These are phyloP conservation scores for Neoarthrinium moseri DNA, from an alignment of 2,329 filamentous ascomycete species.

Conservation along the genomic window DNA sequence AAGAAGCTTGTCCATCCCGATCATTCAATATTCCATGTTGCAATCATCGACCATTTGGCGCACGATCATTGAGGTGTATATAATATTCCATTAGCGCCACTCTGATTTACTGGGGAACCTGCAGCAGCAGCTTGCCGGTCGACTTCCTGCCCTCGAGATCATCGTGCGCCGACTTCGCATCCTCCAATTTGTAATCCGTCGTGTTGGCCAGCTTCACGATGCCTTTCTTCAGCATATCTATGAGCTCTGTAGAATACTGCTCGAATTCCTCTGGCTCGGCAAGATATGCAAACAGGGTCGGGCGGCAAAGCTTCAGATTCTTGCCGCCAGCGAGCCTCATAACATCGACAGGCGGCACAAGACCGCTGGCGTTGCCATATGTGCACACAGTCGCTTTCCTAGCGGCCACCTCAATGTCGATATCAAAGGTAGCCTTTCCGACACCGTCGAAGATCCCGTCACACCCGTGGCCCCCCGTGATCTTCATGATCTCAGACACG, in stretches of 20 bases:
- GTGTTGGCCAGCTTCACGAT: slow-evolving; percentile 63
- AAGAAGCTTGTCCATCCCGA: no score
- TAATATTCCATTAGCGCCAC: no score
- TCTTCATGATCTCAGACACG: slow-evolving; percentile 59
- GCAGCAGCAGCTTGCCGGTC: slow-evolving; percentile 76
- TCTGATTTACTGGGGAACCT: slow-evolving; percentile 28
- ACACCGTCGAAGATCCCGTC: slow-evolving; percentile 84
- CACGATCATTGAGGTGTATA: no score
- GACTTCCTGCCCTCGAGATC: slow-evolving; percentile 83
- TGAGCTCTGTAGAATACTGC: slow-evolving; percentile 69
- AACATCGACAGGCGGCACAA: slow-evolving; percentile 66
- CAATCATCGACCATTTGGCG: no score
- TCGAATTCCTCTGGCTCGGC: slow-evolving; percentile 69
- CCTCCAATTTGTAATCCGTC: slow-evolving; percentile 71
- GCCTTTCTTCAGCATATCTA: slow-evolving; percentile 66
- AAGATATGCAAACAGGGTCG: slow-evolving; percentile 71
- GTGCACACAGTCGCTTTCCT: slow-evolving; percentile 75
- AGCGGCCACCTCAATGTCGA: slow-evolving; percentile 70
- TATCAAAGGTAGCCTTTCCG: slow-evolving; percentile 81
- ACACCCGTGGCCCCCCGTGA: slow-evolving; percentile 71
- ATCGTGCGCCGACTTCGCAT: slow-evolving; percentile 69
- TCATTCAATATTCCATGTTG: no score
- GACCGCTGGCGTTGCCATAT: slow-evolving; percentile 79
- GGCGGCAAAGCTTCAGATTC: slow-evolving; percentile 75
- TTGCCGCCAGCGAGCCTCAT: slow-evolving; percentile 56